phyloP scores from a whole-genome alignment of 495 filamentous ascomycete species.

The Tuber brumale region DNA sequence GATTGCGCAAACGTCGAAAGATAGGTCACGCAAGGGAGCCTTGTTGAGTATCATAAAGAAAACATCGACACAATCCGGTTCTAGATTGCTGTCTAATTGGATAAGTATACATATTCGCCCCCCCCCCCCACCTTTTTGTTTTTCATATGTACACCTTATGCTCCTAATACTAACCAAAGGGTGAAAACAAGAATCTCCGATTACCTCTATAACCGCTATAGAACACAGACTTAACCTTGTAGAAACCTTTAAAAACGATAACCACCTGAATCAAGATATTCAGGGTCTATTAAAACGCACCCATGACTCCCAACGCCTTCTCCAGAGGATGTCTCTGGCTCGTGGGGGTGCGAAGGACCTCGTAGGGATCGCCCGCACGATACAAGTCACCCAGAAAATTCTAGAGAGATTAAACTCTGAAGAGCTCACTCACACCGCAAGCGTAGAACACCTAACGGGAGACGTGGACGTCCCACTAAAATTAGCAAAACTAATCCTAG shows the following conservation, averaged over 20 bases:
- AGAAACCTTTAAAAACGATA: slow-evolving; percentile 58
- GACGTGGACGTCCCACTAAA: slow-evolving; percentile 57
- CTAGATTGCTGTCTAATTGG: slow-evolving; percentile 71
- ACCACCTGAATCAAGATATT: slow-evolving; percentile 60
- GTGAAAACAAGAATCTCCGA: slow-evolving; percentile 57
- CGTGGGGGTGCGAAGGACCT: slow-evolving; percentile 93
- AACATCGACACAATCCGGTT: slow-evolving; percentile 85
- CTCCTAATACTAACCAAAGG: slow-evolving; percentile 15
- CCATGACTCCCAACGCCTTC: slow-evolving; percentile 78
- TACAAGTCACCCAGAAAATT: slow-evolving; percentile 69
- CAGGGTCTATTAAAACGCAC: slow-evolving; percentile 62
- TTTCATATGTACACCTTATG: not conserved
- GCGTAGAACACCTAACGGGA: slow-evolving; percentile 11
- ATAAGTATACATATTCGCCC: slow-evolving; percentile 53
- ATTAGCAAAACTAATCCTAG: slow-evolving; percentile 63
- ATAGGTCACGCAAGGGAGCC: slow-evolving; percentile 68
- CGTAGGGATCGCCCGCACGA: slow-evolving; percentile 70
- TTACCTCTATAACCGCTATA: slow-evolving; percentile 73
- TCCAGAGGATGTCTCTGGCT: slow-evolving; percentile 88
- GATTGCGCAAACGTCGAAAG: slow-evolving; percentile 74
- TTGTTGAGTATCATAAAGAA: slow-evolving; percentile 79
- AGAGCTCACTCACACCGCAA: slow-evolving; percentile 8
- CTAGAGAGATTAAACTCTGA: slow-evolving; percentile 38
- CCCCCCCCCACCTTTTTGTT: not conserved
- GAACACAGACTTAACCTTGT: slow-evolving; percentile 77